phyloP scores from a whole-genome alignment of 257 asterid species.

The Salvia hispanica region DNA sequence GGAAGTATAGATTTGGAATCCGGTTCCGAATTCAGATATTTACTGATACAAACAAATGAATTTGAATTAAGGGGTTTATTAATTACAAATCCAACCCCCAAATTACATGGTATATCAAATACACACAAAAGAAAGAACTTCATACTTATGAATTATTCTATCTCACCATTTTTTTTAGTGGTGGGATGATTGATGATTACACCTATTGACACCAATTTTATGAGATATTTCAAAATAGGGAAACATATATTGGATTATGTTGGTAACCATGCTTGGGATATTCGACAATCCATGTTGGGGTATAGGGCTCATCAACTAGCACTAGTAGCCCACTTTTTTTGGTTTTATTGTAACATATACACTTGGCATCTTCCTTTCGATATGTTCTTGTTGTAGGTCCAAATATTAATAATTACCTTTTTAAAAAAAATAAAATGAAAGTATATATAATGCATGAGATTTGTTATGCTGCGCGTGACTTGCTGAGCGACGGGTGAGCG shows the following conservation, averaged over 20 bases:
- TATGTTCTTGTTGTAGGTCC: neutral
- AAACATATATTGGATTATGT: neutral
- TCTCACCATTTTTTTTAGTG: neutral
- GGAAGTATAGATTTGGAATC: too few relatives aligned
- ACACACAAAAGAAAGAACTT: too few relatives aligned
- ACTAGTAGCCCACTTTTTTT: slow-evolving; percentile 12
- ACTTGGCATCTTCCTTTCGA: slow-evolving; percentile 20
- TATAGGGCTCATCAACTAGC: slow-evolving; percentile 17
- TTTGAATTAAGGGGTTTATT: too few relatives aligned
- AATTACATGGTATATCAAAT: too few relatives aligned
- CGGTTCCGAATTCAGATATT: too few relatives aligned
- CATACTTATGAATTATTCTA: too few relatives aligned
- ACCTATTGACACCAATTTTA: neutral
- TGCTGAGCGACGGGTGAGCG: too few relatives aligned
- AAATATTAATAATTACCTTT: neutral
- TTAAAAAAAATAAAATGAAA: neutral
- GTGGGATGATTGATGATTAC: neutral
- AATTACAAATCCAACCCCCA: too few relatives aligned
- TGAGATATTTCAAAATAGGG: neutral
- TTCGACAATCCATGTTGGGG: slow-evolving; percentile 18
- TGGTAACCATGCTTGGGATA: slow-evolving; percentile 4
- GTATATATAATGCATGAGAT: neutral
- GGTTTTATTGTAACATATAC: slow-evolving; percentile 9
- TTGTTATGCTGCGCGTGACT: too few relatives aligned
- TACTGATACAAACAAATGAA: too few relatives aligned